These are phyloP conservation scores for Talaromyces sp. DNA, from an alignment of 2,329 filamentous ascomycete genomes.

Conservation along the genomic window DNA sequence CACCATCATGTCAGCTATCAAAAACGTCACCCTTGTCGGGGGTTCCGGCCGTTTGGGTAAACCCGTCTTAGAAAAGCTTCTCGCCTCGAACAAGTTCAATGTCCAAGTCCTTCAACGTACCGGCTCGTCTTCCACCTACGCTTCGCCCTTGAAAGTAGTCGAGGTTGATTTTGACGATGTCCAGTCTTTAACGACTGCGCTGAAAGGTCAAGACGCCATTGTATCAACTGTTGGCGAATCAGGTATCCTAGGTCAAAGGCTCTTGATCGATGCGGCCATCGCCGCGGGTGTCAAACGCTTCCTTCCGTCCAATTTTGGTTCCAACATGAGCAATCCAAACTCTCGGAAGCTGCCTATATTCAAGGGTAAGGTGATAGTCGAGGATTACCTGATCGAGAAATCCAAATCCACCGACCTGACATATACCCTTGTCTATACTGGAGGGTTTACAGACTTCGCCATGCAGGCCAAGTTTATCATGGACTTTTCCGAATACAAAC, in stretches of 20 bases:
- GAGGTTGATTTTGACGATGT: slow-evolving; percentile 48
- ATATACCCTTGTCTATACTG: slow-evolving; percentile 9
- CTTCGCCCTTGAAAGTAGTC: slow-evolving; percentile 41
- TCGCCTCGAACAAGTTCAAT: slow-evolving; percentile 45
- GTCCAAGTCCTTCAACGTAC: slow-evolving; percentile 55
- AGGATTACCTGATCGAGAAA: slow-evolving; percentile 13
- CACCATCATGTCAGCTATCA: slow-evolving; percentile 13
- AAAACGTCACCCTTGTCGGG: slow-evolving; percentile 17
- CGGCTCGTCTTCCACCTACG: slow-evolving; percentile 39
- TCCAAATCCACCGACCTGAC: slow-evolving; percentile 13
- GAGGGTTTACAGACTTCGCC: slow-evolving; percentile 10
- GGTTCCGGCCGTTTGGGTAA: slow-evolving; percentile 10
- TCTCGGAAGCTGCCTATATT: slow-evolving; percentile 8
- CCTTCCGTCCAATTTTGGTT: slow-evolving; percentile 16
- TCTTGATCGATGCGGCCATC: slow-evolving; percentile 57
- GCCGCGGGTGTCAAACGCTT: slow-evolving; percentile 56
- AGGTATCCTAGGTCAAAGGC: slow-evolving; percentile 43
- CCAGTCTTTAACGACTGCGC: slow-evolving; percentile 22
- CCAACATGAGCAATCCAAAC: slow-evolving; percentile 15
- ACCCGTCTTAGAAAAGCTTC: slow-evolving; percentile 39
- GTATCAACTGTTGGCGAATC: slow-evolving; percentile 22
- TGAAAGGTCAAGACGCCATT: slow-evolving; percentile 23
- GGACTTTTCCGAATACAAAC: slow-evolving; percentile 22
- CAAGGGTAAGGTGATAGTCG: neutral
- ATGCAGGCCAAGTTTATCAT: slow-evolving; percentile 24